Evolutionary conservation across 83 land plant genomes (phyloP).

Genomic region (Isoetes engelmannii): DNA sequence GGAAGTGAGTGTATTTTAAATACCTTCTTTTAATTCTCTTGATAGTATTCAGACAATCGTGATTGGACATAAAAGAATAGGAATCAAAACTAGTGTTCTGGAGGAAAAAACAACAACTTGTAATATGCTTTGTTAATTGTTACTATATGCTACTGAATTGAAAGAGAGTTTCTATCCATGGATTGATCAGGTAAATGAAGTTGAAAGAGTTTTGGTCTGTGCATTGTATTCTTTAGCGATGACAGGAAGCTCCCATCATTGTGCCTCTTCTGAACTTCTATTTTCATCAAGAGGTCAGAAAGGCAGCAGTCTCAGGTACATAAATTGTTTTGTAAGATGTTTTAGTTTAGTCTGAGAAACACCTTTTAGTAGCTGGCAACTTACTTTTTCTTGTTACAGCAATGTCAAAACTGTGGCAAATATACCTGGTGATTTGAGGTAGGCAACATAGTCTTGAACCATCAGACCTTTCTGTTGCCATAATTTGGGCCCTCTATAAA

Average conservation of each 20-base stretch:
- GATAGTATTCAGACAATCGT: constrained; percentile 89
- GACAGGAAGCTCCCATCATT: constrained; percentile 86
- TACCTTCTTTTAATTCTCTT: neutral
- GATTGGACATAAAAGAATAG: constrained; percentile 93
- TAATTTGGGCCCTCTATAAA: too few relatives aligned
- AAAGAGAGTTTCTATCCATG: constrained; percentile 98
- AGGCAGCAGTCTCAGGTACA: constrained; percentile 19
- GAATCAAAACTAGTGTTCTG: constrained; percentile 89
- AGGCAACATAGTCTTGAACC: too few relatives aligned
- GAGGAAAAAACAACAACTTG: constrained; percentile 99
- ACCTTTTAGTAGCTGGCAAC: too few relatives aligned
- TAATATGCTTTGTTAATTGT: constrained; percentile 96
- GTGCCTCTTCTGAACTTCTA: constrained; percentile 95
- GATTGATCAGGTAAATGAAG: constrained; percentile 78
- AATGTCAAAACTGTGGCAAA: neutral
- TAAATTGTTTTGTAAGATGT: neutral
- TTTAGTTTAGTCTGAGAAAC: too few relatives aligned
- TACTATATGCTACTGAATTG: constrained; percentile 96
- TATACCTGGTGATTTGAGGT: too few relatives aligned
- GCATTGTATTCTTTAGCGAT: neutral
- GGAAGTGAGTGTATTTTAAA: neutral
- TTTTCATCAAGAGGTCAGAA: constrained; percentile 96
- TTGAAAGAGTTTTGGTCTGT: neutral
- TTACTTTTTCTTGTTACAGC: neutral
- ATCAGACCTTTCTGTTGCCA: too few relatives aligned